Evolutionary conservation across 495 filamentous ascomycete genomes (phyloP), one percentile per base, ranked within the genome.

Genomic region (Friedmanniomyces simplex): DNA sequence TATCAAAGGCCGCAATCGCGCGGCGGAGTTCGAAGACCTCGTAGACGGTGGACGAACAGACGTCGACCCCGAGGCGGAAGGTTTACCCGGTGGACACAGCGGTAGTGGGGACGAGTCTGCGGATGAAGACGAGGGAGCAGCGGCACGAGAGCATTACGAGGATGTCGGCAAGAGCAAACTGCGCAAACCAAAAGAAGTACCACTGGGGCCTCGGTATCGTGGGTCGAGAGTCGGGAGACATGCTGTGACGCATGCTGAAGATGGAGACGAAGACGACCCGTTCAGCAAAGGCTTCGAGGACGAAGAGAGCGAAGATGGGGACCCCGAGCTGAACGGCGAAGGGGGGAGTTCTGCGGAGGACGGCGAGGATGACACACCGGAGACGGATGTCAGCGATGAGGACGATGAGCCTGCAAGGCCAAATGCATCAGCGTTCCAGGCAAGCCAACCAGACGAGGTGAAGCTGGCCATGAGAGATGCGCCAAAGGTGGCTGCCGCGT

Each of bases 101-200:
- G 74, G 74, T 22, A 83, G 78, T 61, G 80, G 78, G 20, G 82
- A 82, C 16, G 28, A 32, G 28, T 69, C 61, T 41, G 64, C 62
- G 11, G 61, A 64, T 36, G 76, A 68, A 25, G 69, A 56, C 37
- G 70, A 82, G 62, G 77, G 77, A 13, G 71, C 70, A 66, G 74
- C n/a, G n/a, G n/a, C 68, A 20, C 82, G 89, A 16, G 91, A 93
- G 60, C 91, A 98, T 65, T 98, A 98, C 68, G 77, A 84, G 24
- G 71, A 79, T 55, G 86, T 96, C 64, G 84, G 86, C 18, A 91
- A 91, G 76, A 91, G 83, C 70, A 90, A 86, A 67, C 79, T 96
- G 45, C 83, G 89, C 55, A 87, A 90, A 67, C 77, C 78, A 54
- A 82, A 89, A 13, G 74, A 73, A 25, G 72, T 76, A 51, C 68